Conservation (phyloP, 192 early-diverging fungal genomes). For the Umbelopsis sp. region DNA sequence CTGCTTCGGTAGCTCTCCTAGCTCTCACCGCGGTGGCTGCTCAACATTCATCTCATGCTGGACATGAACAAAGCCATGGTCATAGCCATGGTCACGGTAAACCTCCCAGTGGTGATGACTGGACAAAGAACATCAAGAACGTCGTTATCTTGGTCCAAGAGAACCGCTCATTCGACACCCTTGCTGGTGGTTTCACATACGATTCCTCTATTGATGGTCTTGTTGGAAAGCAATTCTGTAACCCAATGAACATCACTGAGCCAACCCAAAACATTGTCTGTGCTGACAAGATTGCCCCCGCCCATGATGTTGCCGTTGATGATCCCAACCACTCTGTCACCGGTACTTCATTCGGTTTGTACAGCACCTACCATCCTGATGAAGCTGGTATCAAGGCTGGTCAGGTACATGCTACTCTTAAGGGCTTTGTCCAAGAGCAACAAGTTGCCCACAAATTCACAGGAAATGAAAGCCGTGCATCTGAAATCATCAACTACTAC, state of each 20-base stretch:
- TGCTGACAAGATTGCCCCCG: constrained; percentile 20
- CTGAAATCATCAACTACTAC: constrained; percentile 29
- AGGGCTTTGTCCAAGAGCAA: constrained; percentile 23
- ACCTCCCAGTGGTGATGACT: neutral
- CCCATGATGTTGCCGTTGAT: constrained; percentile 23
- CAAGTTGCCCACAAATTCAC: neutral
- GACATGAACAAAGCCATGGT: neutral
- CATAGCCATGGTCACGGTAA: neutral
- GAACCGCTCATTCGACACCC: constrained; percentile 26
- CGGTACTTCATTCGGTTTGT: constrained; percentile 15
- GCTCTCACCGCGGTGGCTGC: neutral
- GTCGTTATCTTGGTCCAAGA: constrained; percentile 28
- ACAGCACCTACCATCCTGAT: constrained; percentile 18
- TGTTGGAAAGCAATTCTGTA: constrained; percentile 25
- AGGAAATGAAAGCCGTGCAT: constrained; percentile 2
- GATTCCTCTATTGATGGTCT: constrained; percentile 20
- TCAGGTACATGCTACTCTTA: neutral
- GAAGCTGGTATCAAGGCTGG: constrained; percentile 17
- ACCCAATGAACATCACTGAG: constrained; percentile 21
- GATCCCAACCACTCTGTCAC: constrained; percentile 29
- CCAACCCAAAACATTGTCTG: constrained; percentile 7
- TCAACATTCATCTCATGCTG: neutral
- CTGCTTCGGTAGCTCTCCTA: neutral
- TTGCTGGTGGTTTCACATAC: constrained; percentile 27
- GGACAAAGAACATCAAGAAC: constrained; percentile 27